A percentile compares a stretch with the other conserved stretches of the same genome.
These are phyloP conservation scores for Phanerodontia chrysosporium DNA, from an alignment of 768 basidiomycete species.

Conservation along the genomic window DNA sequence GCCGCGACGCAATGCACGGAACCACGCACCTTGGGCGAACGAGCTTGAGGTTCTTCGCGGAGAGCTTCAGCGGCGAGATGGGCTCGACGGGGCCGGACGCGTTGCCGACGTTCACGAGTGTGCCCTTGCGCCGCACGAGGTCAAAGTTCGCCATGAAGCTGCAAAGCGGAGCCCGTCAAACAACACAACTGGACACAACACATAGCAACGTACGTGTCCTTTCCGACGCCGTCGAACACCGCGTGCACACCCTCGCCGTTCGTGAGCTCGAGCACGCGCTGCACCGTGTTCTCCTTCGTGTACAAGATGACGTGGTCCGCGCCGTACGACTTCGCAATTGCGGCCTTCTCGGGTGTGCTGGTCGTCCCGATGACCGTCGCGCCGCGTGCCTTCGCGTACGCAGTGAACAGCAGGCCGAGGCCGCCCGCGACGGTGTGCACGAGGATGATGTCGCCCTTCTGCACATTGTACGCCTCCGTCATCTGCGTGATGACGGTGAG, in stretches of 20 bases:
- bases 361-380: conserved; percentile 93
- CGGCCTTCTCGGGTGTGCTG: conserved; percentile 80
- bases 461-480: conserved; percentile 81
- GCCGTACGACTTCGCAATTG: conserved; percentile 71
- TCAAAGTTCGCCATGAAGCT: conserved; percentile 82
- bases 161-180: not conserved
- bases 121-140: conserved; percentile 76
- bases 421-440: conserved; percentile 93
- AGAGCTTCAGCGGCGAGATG: conserved; percentile 66
- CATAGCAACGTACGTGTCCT: conserved; percentile 68
- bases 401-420: conserved; percentile 64
- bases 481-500: conserved; percentile 75
- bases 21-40: conserved; percentile 31
- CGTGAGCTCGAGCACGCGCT: conserved; percentile 70
- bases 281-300: conserved; percentile 66
- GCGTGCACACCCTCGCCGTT: conserved; percentile 80
- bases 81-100: conserved; percentile 80
- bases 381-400: conserved; percentile 68
- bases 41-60: conserved; percentile 76
- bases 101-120: conserved; percentile 84
- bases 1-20: not conserved
- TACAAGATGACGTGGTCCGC: conserved; percentile 88
- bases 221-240: conserved; percentile 95
- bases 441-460: conserved; percentile 74
- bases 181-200: not conserved